Percentiles rank a stretch among this genome's conserved stretches.
phyloP scores from a whole-genome alignment of 768 basidiomycete genomes.

The Lactifluus pinguis region DNA sequence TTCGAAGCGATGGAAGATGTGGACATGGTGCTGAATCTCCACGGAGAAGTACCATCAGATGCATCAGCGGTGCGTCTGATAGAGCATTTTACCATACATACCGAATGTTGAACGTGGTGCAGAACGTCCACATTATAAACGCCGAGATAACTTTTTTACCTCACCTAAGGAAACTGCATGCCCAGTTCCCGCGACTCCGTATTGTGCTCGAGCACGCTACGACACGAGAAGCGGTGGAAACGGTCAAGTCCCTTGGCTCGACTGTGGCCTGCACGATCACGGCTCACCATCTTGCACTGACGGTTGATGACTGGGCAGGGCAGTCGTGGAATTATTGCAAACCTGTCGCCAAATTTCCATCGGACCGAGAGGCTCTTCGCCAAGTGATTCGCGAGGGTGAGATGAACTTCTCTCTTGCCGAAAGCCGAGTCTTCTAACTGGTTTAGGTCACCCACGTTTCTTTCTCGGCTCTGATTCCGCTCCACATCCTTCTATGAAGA shows the following conservation, averaged over 20 bases:
- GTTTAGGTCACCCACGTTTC: slow-evolving; percentile 79
- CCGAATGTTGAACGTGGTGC: neutral
- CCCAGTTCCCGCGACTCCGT: slow-evolving; percentile 76
- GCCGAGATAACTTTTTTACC: slow-evolving; percentile 86
- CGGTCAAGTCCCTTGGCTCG: slow-evolving; percentile 64
- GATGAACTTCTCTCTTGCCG: slow-evolving; percentile 6
- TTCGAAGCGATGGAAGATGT: slow-evolving; percentile 92
- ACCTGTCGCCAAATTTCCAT: slow-evolving; percentile 93
- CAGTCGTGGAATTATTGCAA: slow-evolving; percentile 97
- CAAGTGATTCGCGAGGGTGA: slow-evolving; percentile 69
- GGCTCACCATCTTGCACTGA: slow-evolving; percentile 88
- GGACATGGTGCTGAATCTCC: slow-evolving; percentile 91
- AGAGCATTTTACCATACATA: slow-evolving; percentile 3
- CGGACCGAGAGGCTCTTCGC: slow-evolving; percentile 76
- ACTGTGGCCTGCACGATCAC: slow-evolving; percentile 97
- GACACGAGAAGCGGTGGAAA: slow-evolving; percentile 81
- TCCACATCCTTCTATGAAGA: slow-evolving; percentile 68
- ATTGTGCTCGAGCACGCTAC: slow-evolving; percentile 98
- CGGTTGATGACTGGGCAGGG: slow-evolving; percentile 94
- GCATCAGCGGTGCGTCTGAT: slow-evolving; percentile 38
- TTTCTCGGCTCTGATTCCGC: slow-evolving; percentile 98
- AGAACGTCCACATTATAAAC: slow-evolving; percentile 91
- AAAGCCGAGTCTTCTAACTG: neutral
- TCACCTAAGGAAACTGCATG: slow-evolving; percentile 75
- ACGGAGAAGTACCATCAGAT: slow-evolving; percentile 96